Percentiles rank a stretch among this genome's conserved stretches.
These are phyloP conservation scores for Cryptosporidium andersoni DNA, from an alignment of 169 alveolate species.

Conservation along the genomic window DNA sequence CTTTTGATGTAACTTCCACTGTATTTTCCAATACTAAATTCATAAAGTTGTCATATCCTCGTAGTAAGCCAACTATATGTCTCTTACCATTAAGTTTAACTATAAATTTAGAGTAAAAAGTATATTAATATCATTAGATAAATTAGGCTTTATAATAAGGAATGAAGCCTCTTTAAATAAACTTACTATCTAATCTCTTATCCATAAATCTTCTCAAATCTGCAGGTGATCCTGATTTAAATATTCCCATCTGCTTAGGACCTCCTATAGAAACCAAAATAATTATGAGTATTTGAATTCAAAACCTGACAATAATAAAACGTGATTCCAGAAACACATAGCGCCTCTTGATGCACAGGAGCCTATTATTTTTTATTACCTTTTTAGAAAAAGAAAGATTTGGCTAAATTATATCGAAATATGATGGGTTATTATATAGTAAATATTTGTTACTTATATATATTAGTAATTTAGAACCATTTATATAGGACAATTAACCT, in stretches of 20 bases:
- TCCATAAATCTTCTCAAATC: conserved; percentile 90
- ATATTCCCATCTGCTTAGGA: conserved; percentile 17
- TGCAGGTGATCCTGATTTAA: conserved; percentile 86
- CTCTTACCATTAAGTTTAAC: conserved; percentile 89
- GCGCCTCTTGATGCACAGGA: too few relatives aligned
- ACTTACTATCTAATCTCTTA: conserved; percentile 87
- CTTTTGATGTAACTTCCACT: conserved; percentile 84
- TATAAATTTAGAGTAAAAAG: conserved; percentile 9
- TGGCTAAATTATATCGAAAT: too few relatives aligned
- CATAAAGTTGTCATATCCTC: conserved; percentile 99
- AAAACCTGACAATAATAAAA: too few relatives aligned
- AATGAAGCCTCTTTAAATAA: neutral
- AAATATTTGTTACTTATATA: too few relatives aligned
- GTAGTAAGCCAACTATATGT: conserved; percentile 93
- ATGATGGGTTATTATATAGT: too few relatives aligned
- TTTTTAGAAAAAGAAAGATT: too few relatives aligned
- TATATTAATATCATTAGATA: conserved; percentile 21
- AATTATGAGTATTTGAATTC: neutral
- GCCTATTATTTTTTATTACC: too few relatives aligned
- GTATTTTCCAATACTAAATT: conserved; percentile 97
- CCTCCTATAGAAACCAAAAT: neutral
- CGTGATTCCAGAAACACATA: too few relatives aligned
- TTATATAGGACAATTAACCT: too few relatives aligned
- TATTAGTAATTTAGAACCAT: too few relatives aligned
- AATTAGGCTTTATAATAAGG: neutral